A percentile compares a stretch with the other conserved stretches of the same genome.
These are phyloP conservation scores for Logfia minima DNA, from an alignment of 129 eudicot genomes.

Conservation along the genomic window DNA sequence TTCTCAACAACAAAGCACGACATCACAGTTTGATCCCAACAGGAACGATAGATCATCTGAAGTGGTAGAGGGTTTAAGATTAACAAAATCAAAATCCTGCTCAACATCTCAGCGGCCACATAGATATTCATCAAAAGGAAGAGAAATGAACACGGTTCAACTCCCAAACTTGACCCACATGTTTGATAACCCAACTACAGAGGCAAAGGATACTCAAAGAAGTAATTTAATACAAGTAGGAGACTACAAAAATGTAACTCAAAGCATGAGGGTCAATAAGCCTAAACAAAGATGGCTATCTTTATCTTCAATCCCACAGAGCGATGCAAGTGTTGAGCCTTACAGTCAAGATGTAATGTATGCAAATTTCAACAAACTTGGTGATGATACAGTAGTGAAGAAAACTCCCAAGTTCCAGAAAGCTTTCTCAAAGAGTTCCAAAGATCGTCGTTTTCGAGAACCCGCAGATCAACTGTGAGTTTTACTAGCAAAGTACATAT, in stretches of 20 bases:
- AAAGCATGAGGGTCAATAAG: conserved; percentile 9
- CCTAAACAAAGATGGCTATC: conserved; percentile 40
- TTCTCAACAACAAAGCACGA: conserved; percentile 10
- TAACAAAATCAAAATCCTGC: conserved; percentile 31
- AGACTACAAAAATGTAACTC: conserved; percentile 10
- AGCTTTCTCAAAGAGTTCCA: conserved; percentile 30
- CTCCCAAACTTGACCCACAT: not conserved
- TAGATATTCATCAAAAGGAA: conserved; percentile 25
- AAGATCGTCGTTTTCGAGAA: conserved; percentile 27
- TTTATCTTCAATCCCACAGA: conserved; percentile 32
- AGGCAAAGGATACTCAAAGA: not conserved
- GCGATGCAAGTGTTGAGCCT: conserved; percentile 37
- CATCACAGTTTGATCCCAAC: not conserved
- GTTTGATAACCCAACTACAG: conserved; percentile 11
- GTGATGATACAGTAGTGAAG: conserved; percentile 17
- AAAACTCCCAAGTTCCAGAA: conserved; percentile 17
- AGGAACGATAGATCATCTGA: not conserved
- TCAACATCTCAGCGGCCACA: conserved; percentile 26
- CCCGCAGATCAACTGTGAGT: conserved; percentile 31
- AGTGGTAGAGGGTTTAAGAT: conserved; percentile 15
- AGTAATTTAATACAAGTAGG: not conserved
- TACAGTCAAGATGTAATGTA: conserved; percentile 39
- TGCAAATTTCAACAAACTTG: conserved; percentile 32
- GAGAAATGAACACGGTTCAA: not conserved
- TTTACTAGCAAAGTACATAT: not conserved